These are phyloP conservation scores for Colletotrichum sp. DNA, from an alignment of 2,329 filamentous ascomycete genomes.

Conservation along the genomic window DNA sequence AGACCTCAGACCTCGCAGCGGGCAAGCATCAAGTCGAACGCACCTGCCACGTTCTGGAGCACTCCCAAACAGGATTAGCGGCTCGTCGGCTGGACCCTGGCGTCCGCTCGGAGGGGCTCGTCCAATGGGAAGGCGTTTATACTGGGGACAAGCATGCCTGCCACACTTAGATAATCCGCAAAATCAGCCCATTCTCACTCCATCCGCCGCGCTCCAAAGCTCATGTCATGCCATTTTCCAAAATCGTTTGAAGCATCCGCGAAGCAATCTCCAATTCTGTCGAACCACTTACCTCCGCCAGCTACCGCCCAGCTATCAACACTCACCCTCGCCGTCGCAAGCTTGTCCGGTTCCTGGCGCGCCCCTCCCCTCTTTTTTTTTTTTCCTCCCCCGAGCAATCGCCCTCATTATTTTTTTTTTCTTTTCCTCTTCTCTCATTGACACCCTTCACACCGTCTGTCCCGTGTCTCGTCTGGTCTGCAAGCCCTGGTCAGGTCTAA, in stretches of 20 bases:
- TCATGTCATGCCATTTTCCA: conserved; percentile 22
- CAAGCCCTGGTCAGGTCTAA: not conserved
- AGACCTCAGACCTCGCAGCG: not conserved
- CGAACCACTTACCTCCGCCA: conserved; percentile 6
- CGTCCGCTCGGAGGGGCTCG: not conserved
- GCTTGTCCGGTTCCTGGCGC: conserved; percentile 11
- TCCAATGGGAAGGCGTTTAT: conserved; percentile 8
- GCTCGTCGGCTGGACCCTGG: conserved; percentile 4
- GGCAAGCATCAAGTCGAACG: conserved; percentile 4
- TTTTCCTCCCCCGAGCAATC: not conserved
- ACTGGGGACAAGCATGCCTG: conserved; percentile 11
- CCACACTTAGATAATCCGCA: conserved; percentile 15
- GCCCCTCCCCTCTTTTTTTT: not conserved
- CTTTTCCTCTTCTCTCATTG: conserved; percentile 4
- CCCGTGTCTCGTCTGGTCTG: not conserved
- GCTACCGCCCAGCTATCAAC: not conserved
- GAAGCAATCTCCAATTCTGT: conserved; percentile 19
- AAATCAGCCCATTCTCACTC: conserved; percentile 23
- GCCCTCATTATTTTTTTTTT: not conserved
- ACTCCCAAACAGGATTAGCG: conserved; percentile 6
- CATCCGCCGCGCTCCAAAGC: conserved; percentile 18
- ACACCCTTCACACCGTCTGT: not conserved
- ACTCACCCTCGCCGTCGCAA: conserved; percentile 2
- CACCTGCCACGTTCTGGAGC: conserved; percentile 19
- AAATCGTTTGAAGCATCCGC: conserved; percentile 19